Conservation (phyloP, 306 rosid species). For the Prunus mume region DNA sequence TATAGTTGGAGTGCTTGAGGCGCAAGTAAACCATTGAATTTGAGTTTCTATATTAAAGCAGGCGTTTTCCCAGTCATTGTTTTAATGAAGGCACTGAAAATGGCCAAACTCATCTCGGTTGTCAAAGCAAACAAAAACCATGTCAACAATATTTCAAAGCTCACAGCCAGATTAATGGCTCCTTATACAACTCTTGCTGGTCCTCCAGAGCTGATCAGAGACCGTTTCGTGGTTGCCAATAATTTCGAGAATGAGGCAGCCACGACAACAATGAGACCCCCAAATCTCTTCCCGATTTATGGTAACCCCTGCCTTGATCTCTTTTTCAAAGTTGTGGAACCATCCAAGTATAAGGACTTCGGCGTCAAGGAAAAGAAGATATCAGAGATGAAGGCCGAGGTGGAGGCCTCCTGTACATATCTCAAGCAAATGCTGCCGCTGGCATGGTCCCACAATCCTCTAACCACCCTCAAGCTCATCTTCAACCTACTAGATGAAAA, state of each 20-base stretch:
- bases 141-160: too few species aligned
- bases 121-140: too few species aligned
- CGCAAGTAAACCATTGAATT: neutral
- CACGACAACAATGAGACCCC: slow-evolving; percentile 6
- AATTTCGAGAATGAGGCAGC: neutral
- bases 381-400: too few species aligned
- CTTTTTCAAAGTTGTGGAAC: slow-evolving; percentile 54
- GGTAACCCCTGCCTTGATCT: slow-evolving; percentile 61
- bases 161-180: too few species aligned
- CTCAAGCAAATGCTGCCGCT: too few species aligned
- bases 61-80: too few species aligned
- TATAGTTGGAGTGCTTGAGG: neutral
- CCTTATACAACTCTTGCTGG: slow-evolving; percentile 26
- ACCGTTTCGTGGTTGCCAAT: slow-evolving; percentile 25
- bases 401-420: too few species aligned
- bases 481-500: slow-evolving; percentile 23
- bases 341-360: neutral
- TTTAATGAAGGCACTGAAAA: too few species aligned
- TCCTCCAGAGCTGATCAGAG: slow-evolving; percentile 39
- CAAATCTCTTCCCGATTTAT: neutral
- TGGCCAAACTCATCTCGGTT: too few species aligned
- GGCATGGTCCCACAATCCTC: too few species aligned
- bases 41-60: too few species aligned
- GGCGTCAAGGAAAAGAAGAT: too few species aligned
- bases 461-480: neutral